phyloP scores from a whole-genome alignment of 257 asterid species.

The Sherardia arvensis region DNA sequence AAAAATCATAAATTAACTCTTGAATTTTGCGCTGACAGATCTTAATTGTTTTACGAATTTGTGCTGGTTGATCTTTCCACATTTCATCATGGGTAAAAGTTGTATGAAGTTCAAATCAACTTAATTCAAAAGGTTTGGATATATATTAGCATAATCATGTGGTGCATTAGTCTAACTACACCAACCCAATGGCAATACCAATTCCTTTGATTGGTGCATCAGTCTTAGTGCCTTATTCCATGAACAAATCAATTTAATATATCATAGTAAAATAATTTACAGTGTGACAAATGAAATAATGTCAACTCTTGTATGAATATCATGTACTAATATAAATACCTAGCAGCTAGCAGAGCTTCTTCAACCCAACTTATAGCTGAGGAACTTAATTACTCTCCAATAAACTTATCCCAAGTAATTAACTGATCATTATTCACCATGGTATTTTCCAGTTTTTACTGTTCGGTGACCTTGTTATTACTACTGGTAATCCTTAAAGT shows the following conservation, averaged over 20 bases:
- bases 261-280: too few species aligned
- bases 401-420: background rate
- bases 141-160: too few species aligned
- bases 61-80: too few species aligned
- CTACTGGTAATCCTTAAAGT: conserved; percentile 6
- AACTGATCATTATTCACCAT: background rate
- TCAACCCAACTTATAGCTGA: background rate
- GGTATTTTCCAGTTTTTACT: conserved; percentile 4
- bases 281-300: background rate
- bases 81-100: too few species aligned
- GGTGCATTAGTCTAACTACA: background rate
- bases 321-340: background rate
- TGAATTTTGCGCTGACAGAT: too few species aligned
- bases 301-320: background rate
- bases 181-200: conserved; percentile 1
- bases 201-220: background rate
- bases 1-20: too few species aligned
- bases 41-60: too few species aligned
- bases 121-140: too few species aligned
- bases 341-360: background rate
- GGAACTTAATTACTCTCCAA: too few species aligned
- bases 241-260: too few species aligned
- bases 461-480: background rate
- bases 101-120: too few species aligned
- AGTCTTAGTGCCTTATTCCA: background rate